Evolutionary conservation across 768 basidiomycete species (phyloP).

Genomic region (Mycena galericulata): DNA sequence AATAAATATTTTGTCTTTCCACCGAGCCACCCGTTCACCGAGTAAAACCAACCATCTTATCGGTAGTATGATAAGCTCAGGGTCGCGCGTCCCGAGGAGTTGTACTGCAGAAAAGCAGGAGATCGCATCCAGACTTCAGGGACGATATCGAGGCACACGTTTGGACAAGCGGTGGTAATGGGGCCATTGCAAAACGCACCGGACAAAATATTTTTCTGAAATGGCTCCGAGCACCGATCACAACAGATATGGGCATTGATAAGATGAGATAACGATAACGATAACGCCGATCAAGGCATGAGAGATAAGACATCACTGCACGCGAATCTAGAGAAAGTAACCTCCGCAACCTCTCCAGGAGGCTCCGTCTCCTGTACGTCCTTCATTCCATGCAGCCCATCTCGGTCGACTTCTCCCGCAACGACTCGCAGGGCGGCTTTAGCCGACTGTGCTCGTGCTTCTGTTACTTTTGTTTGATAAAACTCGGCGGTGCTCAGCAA

Average conservation of each 20-base stretch:
- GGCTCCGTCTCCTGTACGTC: slow-evolving; percentile 48
- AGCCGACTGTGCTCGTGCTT: slow-evolving; percentile 59
- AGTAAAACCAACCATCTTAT: background rate
- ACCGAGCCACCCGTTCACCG: too few species aligned
- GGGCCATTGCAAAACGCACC: too few species aligned
- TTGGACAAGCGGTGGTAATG: too few species aligned
- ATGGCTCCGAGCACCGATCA: too few species aligned
- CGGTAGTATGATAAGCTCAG: slow-evolving; percentile 16
- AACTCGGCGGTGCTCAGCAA: slow-evolving; percentile 59
- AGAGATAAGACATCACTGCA: slow-evolving; percentile 66
- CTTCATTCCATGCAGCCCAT: slow-evolving; percentile 63
- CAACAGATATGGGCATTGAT: too few species aligned
- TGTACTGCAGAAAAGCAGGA: background rate
- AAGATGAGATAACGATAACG: background rate
- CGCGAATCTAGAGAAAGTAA: slow-evolving; percentile 56
- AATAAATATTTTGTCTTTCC: slow-evolving; percentile 41
- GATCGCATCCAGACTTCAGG: background rate
- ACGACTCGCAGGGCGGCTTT: slow-evolving; percentile 68
- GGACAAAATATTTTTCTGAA: background rate
- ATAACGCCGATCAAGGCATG: slow-evolving; percentile 50
- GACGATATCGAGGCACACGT: too few species aligned
- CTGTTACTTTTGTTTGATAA: slow-evolving; percentile 65
- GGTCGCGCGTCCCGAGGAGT: background rate
- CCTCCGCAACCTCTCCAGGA: slow-evolving; percentile 56
- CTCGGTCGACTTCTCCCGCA: slow-evolving; percentile 69